Evolutionary conservation across 495 filamentous ascomycete genomes (phyloP), one percentile per base, ranked within the genome.

Genomic region (Podospora pseudocomata): DNA sequence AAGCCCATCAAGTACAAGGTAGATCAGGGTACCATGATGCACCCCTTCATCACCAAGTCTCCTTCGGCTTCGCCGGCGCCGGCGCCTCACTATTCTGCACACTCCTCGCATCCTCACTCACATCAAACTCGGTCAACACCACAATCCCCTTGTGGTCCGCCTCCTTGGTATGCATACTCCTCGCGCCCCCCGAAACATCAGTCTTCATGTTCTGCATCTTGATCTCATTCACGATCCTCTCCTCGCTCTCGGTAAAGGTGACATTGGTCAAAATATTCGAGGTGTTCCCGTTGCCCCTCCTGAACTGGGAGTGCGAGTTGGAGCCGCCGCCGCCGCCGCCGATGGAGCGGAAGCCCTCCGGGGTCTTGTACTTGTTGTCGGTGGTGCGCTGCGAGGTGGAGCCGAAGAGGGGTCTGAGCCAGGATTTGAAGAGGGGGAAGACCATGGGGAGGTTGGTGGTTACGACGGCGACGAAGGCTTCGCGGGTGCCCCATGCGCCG

Each of bases 381-480:
- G 54, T 20, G 16, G 59, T 64, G 27, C 18, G 56, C 64, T 61
- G 60, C n/a, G 7, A 4, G 26, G 53, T 28, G 49, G 57, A 68
- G 64, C 69, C 81, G 71, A 82, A 74, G 0, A 79, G n/a, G 6
- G 76, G 77, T 55, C 34, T 70, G 18, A 86, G 73, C 81, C 81
- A 84, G 7, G 67, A 64, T 63, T 80, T 78, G 68, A 85, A 54
- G 4, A 85, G 75, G 44, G 83, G 83, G 78, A 85, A 85, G 15
- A 86, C 71, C 81, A 85, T 84, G 4, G 83, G 84, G 0, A 86
- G 77, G 70, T 85, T 85, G 57, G 81, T 84, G 0, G 80, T 85
- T 19, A 85, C 69, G 5, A 85, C 81, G 15, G 83, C 79, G 57
- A 84, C 83, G 64, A 86, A 85, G 23, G 83, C 80, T 65, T 85